These are phyloP conservation scores for Carallia brachiata DNA, from an alignment of 345 rosid species.

Conservation along the genomic window DNA sequence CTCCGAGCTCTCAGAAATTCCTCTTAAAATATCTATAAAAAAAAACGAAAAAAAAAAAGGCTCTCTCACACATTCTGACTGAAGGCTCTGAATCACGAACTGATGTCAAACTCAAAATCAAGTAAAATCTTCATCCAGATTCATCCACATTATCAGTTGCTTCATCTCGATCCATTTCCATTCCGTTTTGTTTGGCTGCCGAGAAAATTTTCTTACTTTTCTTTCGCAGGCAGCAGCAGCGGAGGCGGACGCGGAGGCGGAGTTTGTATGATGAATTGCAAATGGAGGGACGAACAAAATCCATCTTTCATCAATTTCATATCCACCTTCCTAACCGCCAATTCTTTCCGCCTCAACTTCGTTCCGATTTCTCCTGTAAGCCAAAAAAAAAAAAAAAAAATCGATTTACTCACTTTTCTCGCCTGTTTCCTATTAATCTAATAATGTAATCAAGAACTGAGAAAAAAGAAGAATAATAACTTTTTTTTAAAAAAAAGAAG, in stretches of 20 bases:
- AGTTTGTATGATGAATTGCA: conserved; percentile 76
- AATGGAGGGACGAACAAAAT: conserved; percentile 71
- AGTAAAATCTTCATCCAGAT: background rate
- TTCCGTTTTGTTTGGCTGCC: conserved; percentile 3
- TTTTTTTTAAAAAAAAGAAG: background rate
- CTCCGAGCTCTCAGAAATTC: too few species aligned
- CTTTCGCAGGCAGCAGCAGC: background rate
- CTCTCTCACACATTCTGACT: background rate
- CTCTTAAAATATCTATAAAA: too few species aligned
- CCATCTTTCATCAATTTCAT: conserved; percentile 65
- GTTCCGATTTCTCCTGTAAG: conserved; percentile 80
- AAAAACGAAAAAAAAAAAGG: too few species aligned
- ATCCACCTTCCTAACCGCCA: conserved; percentile 61
- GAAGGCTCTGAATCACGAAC: background rate
- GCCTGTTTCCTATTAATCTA: background rate
- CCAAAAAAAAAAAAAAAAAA: background rate
- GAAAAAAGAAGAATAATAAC: too few species aligned
- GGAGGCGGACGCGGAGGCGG: conserved; percentile 31
- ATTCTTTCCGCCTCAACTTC: conserved; percentile 78
- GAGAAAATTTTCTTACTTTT: conserved; percentile 5
- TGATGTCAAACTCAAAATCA: background rate
- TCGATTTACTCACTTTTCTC: background rate
- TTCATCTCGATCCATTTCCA: background rate
- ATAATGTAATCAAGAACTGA: too few species aligned
- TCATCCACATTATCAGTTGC: background rate